A percentile compares a stretch with the other conserved stretches of the same genome.
These are phyloP conservation scores for Halteria grandinella DNA, from an alignment of 73 alveolate genomes.

Conservation along the genomic window DNA sequence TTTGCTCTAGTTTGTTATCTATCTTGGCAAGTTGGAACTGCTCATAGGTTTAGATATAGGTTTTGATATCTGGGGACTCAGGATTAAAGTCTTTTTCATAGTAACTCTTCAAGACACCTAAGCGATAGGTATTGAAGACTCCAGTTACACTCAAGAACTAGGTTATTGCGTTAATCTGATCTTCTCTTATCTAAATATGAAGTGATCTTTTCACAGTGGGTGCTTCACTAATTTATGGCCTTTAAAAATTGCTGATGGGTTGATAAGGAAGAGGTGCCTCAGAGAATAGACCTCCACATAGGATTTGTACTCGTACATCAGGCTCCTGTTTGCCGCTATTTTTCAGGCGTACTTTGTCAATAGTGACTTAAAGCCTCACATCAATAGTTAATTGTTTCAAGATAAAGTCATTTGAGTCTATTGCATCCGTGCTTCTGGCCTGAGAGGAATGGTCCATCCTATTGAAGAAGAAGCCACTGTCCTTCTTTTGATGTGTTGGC, in stretches of 20 bases:
- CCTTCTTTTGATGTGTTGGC: too few species aligned
- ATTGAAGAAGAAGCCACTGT: too few species aligned
- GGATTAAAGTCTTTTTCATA: neutral
- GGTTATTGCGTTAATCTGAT: neutral
- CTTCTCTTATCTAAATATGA: neutral
- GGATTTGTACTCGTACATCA: slow-evolving; percentile 1
- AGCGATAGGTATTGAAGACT: slow-evolving; percentile 13
- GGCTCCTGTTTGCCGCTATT: neutral
- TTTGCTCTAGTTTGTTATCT: neutral
- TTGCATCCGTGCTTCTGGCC: too few species aligned
- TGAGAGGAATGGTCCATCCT: too few species aligned
- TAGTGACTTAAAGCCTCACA: slow-evolving; percentile 8
- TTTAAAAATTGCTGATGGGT: too few species aligned
- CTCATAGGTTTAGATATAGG: neutral
- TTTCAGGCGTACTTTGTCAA: slow-evolving; percentile 16
- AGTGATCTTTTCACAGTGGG: neutral
- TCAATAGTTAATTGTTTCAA: slow-evolving; percentile 6
- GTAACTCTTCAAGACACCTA: slow-evolving; percentile 19
- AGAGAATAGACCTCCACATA: slow-evolving; percentile 24
- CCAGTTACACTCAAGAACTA: slow-evolving; percentile 13
- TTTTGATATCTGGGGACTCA: neutral
- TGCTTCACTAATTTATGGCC: too few species aligned
- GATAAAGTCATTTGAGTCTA: neutral
- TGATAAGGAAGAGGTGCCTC: too few species aligned
- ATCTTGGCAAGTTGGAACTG: neutral